Conservation (phyloP, 345 rosid species). For the Zanthoxylum bungeanum region DNA sequence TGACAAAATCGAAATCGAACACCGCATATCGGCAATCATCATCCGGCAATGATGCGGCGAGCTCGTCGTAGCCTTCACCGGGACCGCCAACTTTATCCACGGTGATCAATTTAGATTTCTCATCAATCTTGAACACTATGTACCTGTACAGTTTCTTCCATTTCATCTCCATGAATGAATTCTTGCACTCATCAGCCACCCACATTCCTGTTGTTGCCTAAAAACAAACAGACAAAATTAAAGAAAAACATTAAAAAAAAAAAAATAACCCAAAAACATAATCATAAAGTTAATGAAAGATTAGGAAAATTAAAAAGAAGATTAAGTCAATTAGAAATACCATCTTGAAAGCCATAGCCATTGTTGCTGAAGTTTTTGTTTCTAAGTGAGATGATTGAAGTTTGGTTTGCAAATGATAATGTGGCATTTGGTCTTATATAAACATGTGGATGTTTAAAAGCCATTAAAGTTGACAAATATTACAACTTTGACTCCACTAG, state of each 20-base stretch:
- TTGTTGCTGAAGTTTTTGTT: slow-evolving; percentile 36
- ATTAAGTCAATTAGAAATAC: slow-evolving; percentile 34
- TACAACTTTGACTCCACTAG: slow-evolving; percentile 24
- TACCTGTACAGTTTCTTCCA: slow-evolving; percentile 86
- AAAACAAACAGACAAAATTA: too few relatives aligned
- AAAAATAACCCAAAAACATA: too few relatives aligned
- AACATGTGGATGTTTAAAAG: slow-evolving; percentile 20
- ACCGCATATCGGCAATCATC: slow-evolving; percentile 95
- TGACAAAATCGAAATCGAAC: slow-evolving; percentile 89
- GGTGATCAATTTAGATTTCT: slow-evolving; percentile 73
- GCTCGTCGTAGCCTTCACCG: slow-evolving; percentile 74
- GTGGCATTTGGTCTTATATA: slow-evolving; percentile 40
- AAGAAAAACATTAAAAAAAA: too few relatives aligned
- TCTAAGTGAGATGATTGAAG: too few relatives aligned
- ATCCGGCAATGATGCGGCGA: slow-evolving; percentile 67
- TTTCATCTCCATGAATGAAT: slow-evolving; percentile 90
- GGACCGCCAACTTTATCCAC: slow-evolving; percentile 92
- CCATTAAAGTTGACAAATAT: slow-evolving; percentile 25
- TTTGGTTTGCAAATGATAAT: not conserved
- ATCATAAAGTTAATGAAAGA: not conserved
- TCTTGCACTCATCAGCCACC: slow-evolving; percentile 86
- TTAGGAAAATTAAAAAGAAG: not conserved
- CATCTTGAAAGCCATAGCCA: slow-evolving; percentile 99
- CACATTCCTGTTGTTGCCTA: slow-evolving; percentile 96
- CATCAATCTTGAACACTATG: slow-evolving; percentile 94